Evolutionary conservation across 768 basidiomycete genomes (phyloP), one percentile per base, ranked within the genome.

Genomic region (Crassisporium funariophilum): DNA sequence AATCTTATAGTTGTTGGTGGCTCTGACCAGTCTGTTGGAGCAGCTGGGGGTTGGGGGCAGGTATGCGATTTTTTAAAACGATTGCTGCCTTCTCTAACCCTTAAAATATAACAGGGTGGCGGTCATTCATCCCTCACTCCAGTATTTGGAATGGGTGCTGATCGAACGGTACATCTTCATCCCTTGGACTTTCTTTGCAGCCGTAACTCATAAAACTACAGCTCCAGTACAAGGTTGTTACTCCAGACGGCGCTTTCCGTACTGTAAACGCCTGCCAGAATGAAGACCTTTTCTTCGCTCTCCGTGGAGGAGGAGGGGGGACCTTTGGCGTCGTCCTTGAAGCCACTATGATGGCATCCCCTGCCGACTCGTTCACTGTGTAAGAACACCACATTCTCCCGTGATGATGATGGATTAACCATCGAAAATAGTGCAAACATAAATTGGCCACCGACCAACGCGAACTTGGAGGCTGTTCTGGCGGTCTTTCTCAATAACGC

Each of bases 161-260:
- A 77, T 56, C 63, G 75, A 22, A 74, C 70, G 17, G 76, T 76
- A 50, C 54, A 49, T 46, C 24, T 10, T n/a, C n/a, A 15, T 21
- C 15, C 21, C 21, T 12, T 17, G 17, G 1, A n/a, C 24, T 33
- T n/a, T n/a, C 13, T 39, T 11, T 47, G 13, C 35, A 17, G 40
- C 12, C 17, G n/a, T 20, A 10, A 21, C 17, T 47, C 21, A 16
- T 16, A 5, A 4, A 31, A 34, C 9, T 46, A 41, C 42, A 74
- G 70, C 66, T 79, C 4, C 62, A 82, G 55, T 74, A 69, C 58
- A 75, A 73, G 44, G 63, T 81, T 0, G 78, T 81, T 5, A 79
- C 78, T 0, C 77, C 81, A 0, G 75, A 78, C 51, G 79, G 79
- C 0, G 46, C 63, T 29, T 62, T 65, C 49, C 69, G 73, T 33